These are phyloP conservation scores for Talaromyces sp. DNA, from an alignment of 2,329 filamentous ascomycete genomes.

Conservation along the genomic window DNA sequence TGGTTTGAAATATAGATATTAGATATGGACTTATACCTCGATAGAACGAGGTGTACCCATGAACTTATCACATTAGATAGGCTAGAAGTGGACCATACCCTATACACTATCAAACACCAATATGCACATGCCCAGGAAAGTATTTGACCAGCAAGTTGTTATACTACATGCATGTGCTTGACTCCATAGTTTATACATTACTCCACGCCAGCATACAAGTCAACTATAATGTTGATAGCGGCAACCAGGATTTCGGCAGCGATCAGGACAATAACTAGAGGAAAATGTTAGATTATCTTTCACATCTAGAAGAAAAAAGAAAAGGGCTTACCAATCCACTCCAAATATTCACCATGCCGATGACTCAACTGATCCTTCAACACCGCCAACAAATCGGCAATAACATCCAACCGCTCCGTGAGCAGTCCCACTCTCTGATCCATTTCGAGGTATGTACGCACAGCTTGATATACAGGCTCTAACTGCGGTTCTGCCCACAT, in stretches of 20 bases:
- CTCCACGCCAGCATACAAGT: slow-evolving; percentile 71
- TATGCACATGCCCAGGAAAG: not conserved
- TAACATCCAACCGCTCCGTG: slow-evolving; percentile 86
- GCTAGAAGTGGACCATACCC: not conserved
- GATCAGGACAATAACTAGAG: slow-evolving; percentile 83
- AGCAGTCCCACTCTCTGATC: slow-evolving; percentile 87
- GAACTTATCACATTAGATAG: too few species aligned
- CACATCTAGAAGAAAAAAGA: not conserved
- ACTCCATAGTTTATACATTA: slow-evolving; percentile 27
- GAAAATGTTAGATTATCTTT: not conserved
- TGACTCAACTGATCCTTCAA: slow-evolving; percentile 94
- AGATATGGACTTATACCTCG: not conserved
- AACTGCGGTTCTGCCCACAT: slow-evolving; percentile 98
- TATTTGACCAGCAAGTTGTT: not conserved
- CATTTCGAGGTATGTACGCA: slow-evolving; percentile 95
- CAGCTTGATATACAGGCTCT: slow-evolving; percentile 93
- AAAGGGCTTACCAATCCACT: slow-evolving; percentile 73
- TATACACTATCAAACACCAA: not conserved
- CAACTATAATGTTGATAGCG: slow-evolving; percentile 90
- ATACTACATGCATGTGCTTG: not conserved
- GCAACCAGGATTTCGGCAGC: slow-evolving; percentile 93
- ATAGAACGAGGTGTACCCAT: not conserved
- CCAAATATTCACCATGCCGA: slow-evolving; percentile 82
- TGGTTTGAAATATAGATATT: not conserved
- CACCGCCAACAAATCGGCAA: slow-evolving; percentile 87